phyloP scores from a whole-genome alignment of 371 early-diverging fungal genomes.

The Quaeritorhiza haematococci region DNA sequence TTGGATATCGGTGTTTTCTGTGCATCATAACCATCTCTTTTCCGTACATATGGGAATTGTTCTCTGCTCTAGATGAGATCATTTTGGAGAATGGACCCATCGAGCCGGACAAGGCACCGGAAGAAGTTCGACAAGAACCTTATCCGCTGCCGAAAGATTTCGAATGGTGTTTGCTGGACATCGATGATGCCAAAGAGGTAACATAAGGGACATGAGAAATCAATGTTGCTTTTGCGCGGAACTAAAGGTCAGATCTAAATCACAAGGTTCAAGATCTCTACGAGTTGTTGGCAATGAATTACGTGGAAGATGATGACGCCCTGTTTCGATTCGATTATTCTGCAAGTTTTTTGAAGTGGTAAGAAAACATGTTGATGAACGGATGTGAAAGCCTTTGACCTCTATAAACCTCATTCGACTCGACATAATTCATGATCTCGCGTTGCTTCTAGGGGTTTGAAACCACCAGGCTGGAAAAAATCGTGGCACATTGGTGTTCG shows the following conservation, averaged over 20 bases:
- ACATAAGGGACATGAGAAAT: too few relatives aligned
- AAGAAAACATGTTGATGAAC: conserved; percentile 3
- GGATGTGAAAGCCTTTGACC: neutral
- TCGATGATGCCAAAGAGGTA: conserved; percentile 72
- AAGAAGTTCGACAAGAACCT: conserved; percentile 78
- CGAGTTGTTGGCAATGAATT: conserved; percentile 78
- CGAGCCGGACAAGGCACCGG: conserved; percentile 69
- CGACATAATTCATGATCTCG: neutral
- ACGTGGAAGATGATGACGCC: conserved; percentile 93
- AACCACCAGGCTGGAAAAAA: conserved; percentile 86
- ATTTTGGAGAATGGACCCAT: conserved; percentile 73
- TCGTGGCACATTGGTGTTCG: conserved; percentile 92
- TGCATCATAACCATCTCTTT: neutral
- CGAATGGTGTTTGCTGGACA: conserved; percentile 81
- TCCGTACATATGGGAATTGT: neutral
- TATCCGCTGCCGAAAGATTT: conserved; percentile 80
- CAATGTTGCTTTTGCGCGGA: too few relatives aligned
- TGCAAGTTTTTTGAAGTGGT: conserved; percentile 86
- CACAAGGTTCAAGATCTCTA: conserved; percentile 79
- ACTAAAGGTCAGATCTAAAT: too few relatives aligned
- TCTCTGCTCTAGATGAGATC: conserved; percentile 51
- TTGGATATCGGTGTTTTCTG: conserved; percentile 1
- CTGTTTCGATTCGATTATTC: conserved; percentile 95
- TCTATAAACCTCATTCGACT: neutral
- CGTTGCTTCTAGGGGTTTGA: conserved; percentile 62